Evolutionary conservation across 495 filamentous ascomycete genomes (phyloP).

Genomic region (Xylaria venustula): DNA sequence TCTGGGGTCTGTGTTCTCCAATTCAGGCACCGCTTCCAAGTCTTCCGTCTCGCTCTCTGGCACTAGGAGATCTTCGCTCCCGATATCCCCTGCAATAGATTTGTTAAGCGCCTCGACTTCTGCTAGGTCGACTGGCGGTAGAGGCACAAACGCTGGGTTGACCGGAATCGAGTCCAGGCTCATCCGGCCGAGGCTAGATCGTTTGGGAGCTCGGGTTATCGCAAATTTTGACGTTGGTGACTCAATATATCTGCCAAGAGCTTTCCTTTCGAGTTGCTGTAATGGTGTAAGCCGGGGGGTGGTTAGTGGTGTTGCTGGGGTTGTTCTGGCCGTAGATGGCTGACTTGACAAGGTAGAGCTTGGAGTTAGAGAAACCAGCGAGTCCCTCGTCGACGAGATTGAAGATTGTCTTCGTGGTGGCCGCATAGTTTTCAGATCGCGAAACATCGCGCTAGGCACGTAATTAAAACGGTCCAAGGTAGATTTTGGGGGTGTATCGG

Average conservation of each 20-base stretch:
- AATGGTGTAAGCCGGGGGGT: conserved; percentile 38
- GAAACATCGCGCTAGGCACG: background rate
- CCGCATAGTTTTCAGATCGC: background rate
- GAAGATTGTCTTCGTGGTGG: conserved; percentile 17
- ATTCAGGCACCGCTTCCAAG: conserved; percentile 26
- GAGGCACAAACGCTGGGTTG: conserved; percentile 41
- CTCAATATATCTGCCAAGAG: conserved; percentile 29
- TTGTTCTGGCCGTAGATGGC: conserved; percentile 26
- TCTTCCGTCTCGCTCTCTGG: conserved; percentile 61
- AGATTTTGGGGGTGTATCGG: conserved; percentile 20
- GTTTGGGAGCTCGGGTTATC: conserved; percentile 54
- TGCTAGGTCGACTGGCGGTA: conserved; percentile 40
- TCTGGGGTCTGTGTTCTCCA: conserved; percentile 17
- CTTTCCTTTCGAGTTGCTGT: conserved; percentile 47
- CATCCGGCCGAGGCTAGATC: conserved; percentile 58
- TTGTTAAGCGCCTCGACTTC: conserved; percentile 38
- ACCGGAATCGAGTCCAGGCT: conserved; percentile 36
- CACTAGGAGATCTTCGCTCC: conserved; percentile 75
- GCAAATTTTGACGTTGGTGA: conserved; percentile 41
- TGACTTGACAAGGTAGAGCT: conserved; percentile 34
- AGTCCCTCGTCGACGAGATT: conserved; percentile 25
- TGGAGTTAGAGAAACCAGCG: conserved; percentile 25
- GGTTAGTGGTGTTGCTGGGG: conserved; percentile 21
- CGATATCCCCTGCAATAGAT: too few relatives aligned
- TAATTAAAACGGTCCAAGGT: conserved; percentile 21